Evolutionary conservation across 2,329 filamentous ascomycete species (phyloP), one percentile per base, ranked within the genome.

Genomic region (Alternaria longipes): DNA sequence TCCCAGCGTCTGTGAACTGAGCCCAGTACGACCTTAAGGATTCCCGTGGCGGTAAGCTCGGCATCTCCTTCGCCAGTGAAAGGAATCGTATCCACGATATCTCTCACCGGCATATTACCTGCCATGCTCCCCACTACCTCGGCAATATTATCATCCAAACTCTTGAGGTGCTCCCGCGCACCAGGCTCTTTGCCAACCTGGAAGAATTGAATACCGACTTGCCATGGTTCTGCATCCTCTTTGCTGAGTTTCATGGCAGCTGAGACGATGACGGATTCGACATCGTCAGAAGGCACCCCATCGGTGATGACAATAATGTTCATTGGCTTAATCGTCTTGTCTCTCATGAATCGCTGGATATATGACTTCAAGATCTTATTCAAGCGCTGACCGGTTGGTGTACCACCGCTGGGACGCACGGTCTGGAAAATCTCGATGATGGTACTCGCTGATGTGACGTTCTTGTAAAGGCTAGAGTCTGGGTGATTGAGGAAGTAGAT

Each of bases 291-390:
- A 1, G 95, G 89, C 41, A 84, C 87, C 5, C 95, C 95, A 75
- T 98, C 94, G 0, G 95, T 98, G 73, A 98, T 91, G 64, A 96
- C 90, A 70, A 98, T 97, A 76, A 98, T 85, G 74, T 97, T 97
- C 49, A 97, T 82, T 1, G 93, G 93, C 74, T 93, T 94, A 22
- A 91, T 83, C 14, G 80, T 78, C 3, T 84, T 80, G 18, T 83
- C 75, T 0, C 70, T 73, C 67, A 86, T 81, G 66, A 89, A 86
- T 24, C 82, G 76, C 14, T 80, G 74, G 3, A 97, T 75, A 74
- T 97, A 97, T 0, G 91, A 88, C 46, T 84, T 82, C 5, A 97
- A 82, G 66, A 98, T 93, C 49, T 85, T 78, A 58, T 89, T 83
- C 1, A 97, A 84, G 8, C 91, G 86, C 36, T 81, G 83, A 1